Evolutionary conservation across 2,329 filamentous ascomycete genomes (phyloP).

Genomic region (Diplodia scrobiculata): DNA sequence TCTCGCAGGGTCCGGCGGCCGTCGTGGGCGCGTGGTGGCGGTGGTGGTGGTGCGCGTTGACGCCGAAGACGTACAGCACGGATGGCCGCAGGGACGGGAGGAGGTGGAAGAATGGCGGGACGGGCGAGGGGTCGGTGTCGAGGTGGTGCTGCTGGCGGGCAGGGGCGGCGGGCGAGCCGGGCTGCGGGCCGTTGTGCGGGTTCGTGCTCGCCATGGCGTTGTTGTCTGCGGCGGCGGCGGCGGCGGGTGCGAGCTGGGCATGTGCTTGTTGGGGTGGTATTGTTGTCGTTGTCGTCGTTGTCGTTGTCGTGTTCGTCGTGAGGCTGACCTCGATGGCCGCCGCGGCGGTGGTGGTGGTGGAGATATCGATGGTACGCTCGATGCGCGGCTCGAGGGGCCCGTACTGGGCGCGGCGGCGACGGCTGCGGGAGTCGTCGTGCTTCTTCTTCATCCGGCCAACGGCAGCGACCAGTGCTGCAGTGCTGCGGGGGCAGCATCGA

Average conservation of each 20-base stretch:
- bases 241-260: no score
- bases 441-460: no score
- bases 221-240: no score
- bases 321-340: constrained; percentile 66
- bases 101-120: constrained; percentile 57
- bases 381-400: constrained; percentile 78
- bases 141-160: background rate
- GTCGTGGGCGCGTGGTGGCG: no score
- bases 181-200: no score
- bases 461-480: constrained; percentile 53
- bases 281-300: background rate
- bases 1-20: no score
- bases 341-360: constrained; percentile 56
- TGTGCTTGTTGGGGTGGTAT: no score
- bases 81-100: constrained; percentile 65
- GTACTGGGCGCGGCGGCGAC: constrained; percentile 72
- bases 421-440: constrained; percentile 66
- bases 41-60: no score
- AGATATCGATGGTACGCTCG: constrained; percentile 70
- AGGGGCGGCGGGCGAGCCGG: no score
- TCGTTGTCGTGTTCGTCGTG: constrained; percentile 76
- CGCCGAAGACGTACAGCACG: constrained; percentile 72
- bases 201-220: no score
- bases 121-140: constrained; percentile 59
- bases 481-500: constrained; percentile 76